Evolutionary conservation across 805 yeast species (phyloP).

Genomic region (Cyberlindnera veronae): DNA sequence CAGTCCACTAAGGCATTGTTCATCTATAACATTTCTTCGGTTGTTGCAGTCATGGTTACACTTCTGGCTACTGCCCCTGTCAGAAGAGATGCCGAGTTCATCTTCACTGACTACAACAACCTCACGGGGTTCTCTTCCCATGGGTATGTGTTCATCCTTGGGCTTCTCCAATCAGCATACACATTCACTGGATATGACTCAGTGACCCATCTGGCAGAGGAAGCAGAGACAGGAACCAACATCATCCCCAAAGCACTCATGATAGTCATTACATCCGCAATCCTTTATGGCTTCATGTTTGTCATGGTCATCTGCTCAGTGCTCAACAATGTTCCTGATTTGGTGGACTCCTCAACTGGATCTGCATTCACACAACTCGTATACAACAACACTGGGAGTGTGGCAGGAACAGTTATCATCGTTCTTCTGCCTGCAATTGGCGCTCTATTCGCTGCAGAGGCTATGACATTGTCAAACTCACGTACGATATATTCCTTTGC

Average conservation of each 20-base stretch:
- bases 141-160: constrained; percentile 27
- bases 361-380: constrained; percentile 26
- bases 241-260: constrained; percentile 34
- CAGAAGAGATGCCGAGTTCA: constrained; percentile 24
- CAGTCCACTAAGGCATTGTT: constrained; percentile 20
- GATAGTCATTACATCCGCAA: constrained; percentile 29
- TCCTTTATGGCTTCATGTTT: constrained; percentile 31
- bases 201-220: constrained; percentile 35
- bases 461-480: constrained; percentile 30
- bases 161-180: constrained; percentile 27
- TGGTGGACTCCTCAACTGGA: constrained; percentile 23
- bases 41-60: constrained; percentile 19
- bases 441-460: constrained; percentile 26
- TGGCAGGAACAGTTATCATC: constrained; percentile 28
- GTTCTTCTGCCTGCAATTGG: constrained; percentile 23
- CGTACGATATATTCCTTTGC: constrained; percentile 35
- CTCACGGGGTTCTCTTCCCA: constrained; percentile 25
- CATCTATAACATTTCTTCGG: constrained; percentile 19
- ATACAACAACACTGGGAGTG: constrained; percentile 26
- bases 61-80: constrained; percentile 22
- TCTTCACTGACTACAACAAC: constrained; percentile 25
- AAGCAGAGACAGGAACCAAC: constrained; percentile 25
- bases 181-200: constrained; percentile 34
- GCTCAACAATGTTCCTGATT: constrained; percentile 20
- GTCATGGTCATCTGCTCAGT: constrained; percentile 30